These are phyloP conservation scores for Cladosporium austrohemisphaericum DNA, from an alignment of 2,329 filamentous ascomycete species.

Conservation along the genomic window DNA sequence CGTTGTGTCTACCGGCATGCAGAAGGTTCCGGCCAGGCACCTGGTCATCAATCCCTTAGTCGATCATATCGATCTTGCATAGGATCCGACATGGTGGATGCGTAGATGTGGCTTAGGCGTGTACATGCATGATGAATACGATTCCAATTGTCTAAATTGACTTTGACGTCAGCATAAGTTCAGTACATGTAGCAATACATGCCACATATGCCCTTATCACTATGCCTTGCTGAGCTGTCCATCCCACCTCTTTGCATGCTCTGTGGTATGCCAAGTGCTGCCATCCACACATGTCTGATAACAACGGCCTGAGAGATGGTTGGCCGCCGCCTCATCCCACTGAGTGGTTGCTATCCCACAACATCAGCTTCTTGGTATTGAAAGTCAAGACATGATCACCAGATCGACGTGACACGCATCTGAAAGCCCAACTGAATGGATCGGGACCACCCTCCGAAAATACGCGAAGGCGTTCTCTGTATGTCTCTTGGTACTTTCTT, in stretches of 20 bases:
- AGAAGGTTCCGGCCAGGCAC: neutral
- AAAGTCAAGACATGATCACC: slow-evolving; percentile 2
- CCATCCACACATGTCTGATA: too few relatives aligned
- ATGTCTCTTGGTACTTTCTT: neutral
- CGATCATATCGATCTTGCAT: slow-evolving; percentile 4
- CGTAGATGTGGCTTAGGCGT: neutral
- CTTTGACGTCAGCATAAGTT: too few relatives aligned
- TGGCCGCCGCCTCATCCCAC: neutral
- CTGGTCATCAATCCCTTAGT: neutral
- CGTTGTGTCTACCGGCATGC: neutral
- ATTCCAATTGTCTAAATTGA: too few relatives aligned
- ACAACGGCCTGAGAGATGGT: too few relatives aligned
- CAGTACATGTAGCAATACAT: too few relatives aligned
- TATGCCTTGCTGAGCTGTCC: too few relatives aligned
- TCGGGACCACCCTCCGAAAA: neutral
- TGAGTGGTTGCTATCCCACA: too few relatives aligned
- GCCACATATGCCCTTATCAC: too few relatives aligned
- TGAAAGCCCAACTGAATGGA: neutral
- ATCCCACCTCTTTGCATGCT: too few relatives aligned
- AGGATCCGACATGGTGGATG: neutral
- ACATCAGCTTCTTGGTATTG: too few relatives aligned
- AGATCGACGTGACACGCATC: slow-evolving; percentile 2
- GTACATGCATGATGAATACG: too few relatives aligned
- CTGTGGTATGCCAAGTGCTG: too few relatives aligned
- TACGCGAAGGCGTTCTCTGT: neutral